Conservation (phyloP, 352 stramenopile species). For the Globisporangium echinulatum region DNA sequence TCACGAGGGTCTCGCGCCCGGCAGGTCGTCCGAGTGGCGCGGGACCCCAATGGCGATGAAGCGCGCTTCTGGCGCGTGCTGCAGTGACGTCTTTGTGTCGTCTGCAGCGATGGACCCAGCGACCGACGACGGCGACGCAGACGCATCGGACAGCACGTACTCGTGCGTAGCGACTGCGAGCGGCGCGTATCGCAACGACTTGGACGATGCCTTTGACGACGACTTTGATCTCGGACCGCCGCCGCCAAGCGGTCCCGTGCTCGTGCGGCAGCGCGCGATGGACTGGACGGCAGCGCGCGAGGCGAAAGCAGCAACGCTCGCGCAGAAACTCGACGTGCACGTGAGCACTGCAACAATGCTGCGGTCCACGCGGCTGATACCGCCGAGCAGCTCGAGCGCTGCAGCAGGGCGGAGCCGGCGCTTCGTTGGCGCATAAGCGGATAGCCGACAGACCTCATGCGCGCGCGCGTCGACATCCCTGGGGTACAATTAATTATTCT, state of each 20-base stretch:
- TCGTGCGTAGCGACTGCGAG: background rate
- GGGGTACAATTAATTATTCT: constrained; percentile 10
- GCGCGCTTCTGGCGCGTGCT: background rate
- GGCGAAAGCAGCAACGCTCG: constrained; percentile 6
- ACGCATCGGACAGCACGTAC: background rate
- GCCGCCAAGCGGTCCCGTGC: constrained; percentile 18
- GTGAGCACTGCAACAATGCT: background rate
- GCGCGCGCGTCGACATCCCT: background rate
- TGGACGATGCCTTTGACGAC: constrained; percentile 4
- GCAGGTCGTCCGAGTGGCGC: constrained; percentile 1
- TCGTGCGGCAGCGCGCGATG: constrained; percentile 33
- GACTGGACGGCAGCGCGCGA: constrained; percentile 20
- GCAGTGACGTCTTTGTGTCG: background rate
- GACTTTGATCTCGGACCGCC: constrained; percentile 30
- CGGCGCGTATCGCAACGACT: background rate
- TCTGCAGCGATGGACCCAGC: background rate
- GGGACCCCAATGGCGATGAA: background rate
- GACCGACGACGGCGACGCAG: constrained; percentile 1
- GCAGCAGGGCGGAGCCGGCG: constrained; percentile 1
- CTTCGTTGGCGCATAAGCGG: background rate
- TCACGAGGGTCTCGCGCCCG: background rate
- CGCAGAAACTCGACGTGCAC: constrained; percentile 3
- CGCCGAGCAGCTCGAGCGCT: constrained; percentile 1
- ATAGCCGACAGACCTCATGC: too few species aligned
- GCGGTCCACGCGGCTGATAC: constrained; percentile 7